Percentiles rank a stretch among this genome's conserved stretches.
Conservation (phyloP, 495 filamentous ascomycete genomes). For the Lophiotrema nucula region DNA sequence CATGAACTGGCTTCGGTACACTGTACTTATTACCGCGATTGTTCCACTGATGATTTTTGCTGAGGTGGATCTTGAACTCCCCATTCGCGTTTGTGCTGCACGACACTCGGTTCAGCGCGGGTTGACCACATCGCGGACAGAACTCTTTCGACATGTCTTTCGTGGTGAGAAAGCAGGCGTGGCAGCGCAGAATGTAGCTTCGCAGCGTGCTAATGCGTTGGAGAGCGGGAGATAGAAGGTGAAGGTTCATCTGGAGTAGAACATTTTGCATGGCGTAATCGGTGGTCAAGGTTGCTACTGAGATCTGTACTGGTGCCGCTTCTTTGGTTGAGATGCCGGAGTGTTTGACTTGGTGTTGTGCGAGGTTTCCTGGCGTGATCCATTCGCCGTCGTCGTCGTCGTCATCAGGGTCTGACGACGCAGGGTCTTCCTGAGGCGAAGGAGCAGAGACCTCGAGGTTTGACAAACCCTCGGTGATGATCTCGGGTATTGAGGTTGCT, state of each 20-base stretch:
- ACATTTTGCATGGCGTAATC: slow-evolving; percentile 99
- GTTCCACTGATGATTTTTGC: slow-evolving; percentile 96
- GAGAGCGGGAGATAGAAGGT: slow-evolving; percentile 76
- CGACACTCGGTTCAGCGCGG: slow-evolving; percentile 79
- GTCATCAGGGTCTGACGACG: slow-evolving; percentile 36
- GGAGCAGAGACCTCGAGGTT: slow-evolving; percentile 1
- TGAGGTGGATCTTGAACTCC: slow-evolving; percentile 81
- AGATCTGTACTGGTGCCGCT: slow-evolving; percentile 61
- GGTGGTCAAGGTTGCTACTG: slow-evolving; percentile 83
- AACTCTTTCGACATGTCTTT: slow-evolving; percentile 89
- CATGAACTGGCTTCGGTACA: slow-evolving; percentile 86
- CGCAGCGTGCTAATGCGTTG: slow-evolving; percentile 75
- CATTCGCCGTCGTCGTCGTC: slow-evolving; percentile 71
- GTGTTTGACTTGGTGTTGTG: slow-evolving; percentile 73
- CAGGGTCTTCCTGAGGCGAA: slow-evolving; percentile 17
- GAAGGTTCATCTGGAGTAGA: slow-evolving; percentile 87
- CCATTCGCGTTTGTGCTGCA: slow-evolving; percentile 80
- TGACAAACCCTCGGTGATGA: slow-evolving; percentile 6
- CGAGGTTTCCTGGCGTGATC: slow-evolving; percentile 94
- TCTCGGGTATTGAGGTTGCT: background rate
- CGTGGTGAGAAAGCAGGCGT: slow-evolving; percentile 85
- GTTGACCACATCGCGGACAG: slow-evolving; percentile 85
- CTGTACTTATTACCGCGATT: slow-evolving; percentile 85
- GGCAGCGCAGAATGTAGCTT: slow-evolving; percentile 87
- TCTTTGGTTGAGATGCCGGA: slow-evolving; percentile 48